Evolutionary conservation across 1,139 yeast species (phyloP).

Genomic region (Debaryomyces psychrophilus): DNA sequence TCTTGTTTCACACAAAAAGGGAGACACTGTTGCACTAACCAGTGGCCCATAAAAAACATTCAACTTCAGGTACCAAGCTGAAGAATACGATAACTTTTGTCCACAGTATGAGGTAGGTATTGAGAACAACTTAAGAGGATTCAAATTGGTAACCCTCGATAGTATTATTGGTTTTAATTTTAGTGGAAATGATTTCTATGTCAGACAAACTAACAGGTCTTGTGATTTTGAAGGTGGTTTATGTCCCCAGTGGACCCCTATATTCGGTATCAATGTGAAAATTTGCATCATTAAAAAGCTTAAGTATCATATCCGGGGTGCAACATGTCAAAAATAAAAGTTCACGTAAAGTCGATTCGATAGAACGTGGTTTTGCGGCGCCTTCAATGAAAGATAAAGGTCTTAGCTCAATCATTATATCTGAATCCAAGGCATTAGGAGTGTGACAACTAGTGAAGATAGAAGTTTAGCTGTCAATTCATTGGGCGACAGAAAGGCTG

Average conservation of each 20-base stretch:
- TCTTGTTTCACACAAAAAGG: slow-evolving; percentile 23
- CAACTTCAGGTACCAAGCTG: slow-evolving; percentile 21
- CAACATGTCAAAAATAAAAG: slow-evolving; percentile 21
- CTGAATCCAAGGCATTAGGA: slow-evolving; percentile 11
- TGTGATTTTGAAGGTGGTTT: slow-evolving; percentile 17
- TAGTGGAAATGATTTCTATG: slow-evolving; percentile 13
- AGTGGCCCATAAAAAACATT: slow-evolving; percentile 27
- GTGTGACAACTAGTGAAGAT: slow-evolving; percentile 13
- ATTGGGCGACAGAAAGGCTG: slow-evolving; percentile 14
- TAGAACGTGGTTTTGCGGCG: slow-evolving; percentile 20
- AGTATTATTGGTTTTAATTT: slow-evolving; percentile 21
- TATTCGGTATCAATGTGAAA: slow-evolving; percentile 22
- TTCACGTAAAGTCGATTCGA: slow-evolving; percentile 16
- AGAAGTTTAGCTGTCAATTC: slow-evolving; percentile 16
- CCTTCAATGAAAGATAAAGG: background rate
- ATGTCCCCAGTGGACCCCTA: slow-evolving; percentile 26
- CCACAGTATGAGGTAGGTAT: slow-evolving; percentile 29
- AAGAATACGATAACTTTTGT: slow-evolving; percentile 33
- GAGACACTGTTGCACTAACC: slow-evolving; percentile 26
- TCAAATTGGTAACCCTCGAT: slow-evolving; percentile 22
- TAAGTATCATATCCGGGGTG: slow-evolving; percentile 24
- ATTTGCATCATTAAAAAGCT: slow-evolving; percentile 25
- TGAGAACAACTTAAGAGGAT: slow-evolving; percentile 18
- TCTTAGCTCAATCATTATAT: slow-evolving; percentile 14
- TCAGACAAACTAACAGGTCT: slow-evolving; percentile 14